Percentiles rank a stretch among this genome's conserved stretches.
phyloP scores from a whole-genome alignment of 306 rosid genomes.

The Fragaria vesca region DNA sequence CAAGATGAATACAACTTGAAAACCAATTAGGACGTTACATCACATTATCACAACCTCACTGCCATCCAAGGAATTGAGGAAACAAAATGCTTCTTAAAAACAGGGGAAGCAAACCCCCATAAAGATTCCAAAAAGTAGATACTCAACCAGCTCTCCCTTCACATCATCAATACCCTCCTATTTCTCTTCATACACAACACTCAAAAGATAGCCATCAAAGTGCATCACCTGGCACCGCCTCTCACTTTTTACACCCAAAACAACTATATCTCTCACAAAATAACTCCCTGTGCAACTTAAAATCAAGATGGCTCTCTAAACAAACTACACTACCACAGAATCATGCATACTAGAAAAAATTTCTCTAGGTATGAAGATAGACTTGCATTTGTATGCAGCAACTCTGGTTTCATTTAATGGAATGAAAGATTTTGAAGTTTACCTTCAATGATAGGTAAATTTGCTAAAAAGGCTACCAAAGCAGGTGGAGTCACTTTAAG shows the following conservation, averaged over 20 bases:
- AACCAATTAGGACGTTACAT: not conserved
- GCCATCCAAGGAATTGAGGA: not conserved
- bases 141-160: not conserved
- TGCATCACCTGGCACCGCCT: not conserved
- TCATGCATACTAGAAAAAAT: not conserved
- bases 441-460: constrained; percentile 92
- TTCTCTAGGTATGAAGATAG: not conserved
- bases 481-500: constrained; percentile 82
- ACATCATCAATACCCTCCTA: not conserved
- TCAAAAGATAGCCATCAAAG: not conserved
- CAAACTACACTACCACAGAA: not conserved
- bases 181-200: not conserved
- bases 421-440: constrained; percentile 24
- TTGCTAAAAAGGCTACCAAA: constrained; percentile 75
- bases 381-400: not conserved
- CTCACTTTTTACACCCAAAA: not conserved
- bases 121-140: not conserved
- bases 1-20: not conserved
- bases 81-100: not conserved
- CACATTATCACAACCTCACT: not conserved
- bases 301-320: not conserved
- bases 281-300: not conserved
- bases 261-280: not conserved
- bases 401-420: not conserved
- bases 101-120: not conserved